These are phyloP conservation scores for Aspergillus panamensis DNA, from an alignment of 495 filamentous ascomycete genomes.

Conservation along the genomic window DNA sequence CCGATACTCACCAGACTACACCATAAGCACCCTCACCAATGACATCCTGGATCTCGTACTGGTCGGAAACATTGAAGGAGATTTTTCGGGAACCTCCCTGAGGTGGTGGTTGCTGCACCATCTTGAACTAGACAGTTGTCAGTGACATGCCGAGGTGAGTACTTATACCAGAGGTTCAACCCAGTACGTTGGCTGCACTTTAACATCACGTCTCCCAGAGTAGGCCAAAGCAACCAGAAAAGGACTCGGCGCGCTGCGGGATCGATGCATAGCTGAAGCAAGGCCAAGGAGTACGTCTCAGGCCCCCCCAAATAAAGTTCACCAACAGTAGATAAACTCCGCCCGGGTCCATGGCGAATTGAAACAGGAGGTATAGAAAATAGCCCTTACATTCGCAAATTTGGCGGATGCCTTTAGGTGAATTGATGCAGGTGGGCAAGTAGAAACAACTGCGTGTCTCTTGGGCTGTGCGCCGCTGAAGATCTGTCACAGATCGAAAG, in stretches of 20 bases:
- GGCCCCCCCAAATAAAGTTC: background rate
- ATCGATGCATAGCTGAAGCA: background rate
- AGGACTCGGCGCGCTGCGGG: background rate
- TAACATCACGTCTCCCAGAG: background rate
- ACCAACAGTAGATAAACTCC: background rate
- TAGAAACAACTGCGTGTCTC: constrained; percentile 6
- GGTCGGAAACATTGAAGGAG: constrained; percentile 98
- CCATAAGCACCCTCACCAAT: constrained; percentile 98
- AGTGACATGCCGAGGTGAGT: background rate
- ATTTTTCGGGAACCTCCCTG: constrained; percentile 82
- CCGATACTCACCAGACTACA: constrained; percentile 81
- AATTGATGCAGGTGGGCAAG: background rate
- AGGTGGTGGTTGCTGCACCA: constrained; percentile 48
- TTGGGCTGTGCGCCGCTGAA: constrained; percentile 5
- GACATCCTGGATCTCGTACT: constrained; percentile 99
- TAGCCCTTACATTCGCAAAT: constrained; percentile 18
- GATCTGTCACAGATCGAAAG: constrained; percentile 14
- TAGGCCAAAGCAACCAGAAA: background rate
- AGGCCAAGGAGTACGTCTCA: background rate
- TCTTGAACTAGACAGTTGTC: constrained; percentile 23
- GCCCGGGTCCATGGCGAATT: background rate
- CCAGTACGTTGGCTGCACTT: background rate
- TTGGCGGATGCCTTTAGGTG: background rate
- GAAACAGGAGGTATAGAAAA: background rate
- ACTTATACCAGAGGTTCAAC: background rate